These are phyloP conservation scores for Coemansia sp. DNA, from an alignment of 192 early-diverging fungal species.

Conservation along the genomic window DNA sequence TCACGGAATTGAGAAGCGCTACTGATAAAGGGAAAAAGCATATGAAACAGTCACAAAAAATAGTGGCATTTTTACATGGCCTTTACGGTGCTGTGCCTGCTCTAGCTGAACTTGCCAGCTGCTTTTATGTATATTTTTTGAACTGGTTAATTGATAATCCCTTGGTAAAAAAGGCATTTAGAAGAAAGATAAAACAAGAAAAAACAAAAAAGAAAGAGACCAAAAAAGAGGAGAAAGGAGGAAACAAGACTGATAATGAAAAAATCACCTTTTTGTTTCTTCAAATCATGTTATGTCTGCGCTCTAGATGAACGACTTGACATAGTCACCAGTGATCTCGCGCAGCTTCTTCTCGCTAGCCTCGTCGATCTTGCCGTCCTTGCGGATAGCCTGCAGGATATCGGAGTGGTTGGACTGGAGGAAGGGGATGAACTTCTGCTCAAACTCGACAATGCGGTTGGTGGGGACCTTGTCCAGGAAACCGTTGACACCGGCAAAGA, in stretches of 20 bases:
- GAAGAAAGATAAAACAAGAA: constrained; percentile 9
- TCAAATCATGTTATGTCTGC: background rate
- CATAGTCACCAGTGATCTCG: constrained; percentile 72
- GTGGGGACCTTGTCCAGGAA: constrained; percentile 98
- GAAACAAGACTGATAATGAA: background rate
- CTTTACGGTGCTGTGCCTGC: too few relatives aligned
- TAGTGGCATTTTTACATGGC: background rate
- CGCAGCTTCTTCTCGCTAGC: constrained; percentile 93
- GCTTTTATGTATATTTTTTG: background rate
- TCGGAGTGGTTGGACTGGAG: constrained; percentile 85
- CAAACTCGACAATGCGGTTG: constrained; percentile 90
- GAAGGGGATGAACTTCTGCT: constrained; percentile 84
- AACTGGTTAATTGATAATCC: background rate
- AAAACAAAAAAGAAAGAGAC: constrained; percentile 1
- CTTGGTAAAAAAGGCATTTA: constrained; percentile 11
- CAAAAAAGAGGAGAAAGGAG: background rate
- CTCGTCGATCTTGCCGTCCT: constrained; percentile 81
- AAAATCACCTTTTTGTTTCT: background rate
- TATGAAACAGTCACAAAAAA: background rate
- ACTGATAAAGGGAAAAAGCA: background rate
- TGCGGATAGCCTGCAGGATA: constrained; percentile 86
- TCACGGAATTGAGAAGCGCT: background rate
- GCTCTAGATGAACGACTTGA: constrained; percentile 70
- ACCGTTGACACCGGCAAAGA: constrained; percentile 99
- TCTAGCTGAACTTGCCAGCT: background rate